Evolutionary conservation across 2,329 filamentous ascomycete species (phyloP).

Genomic region (Sarocladiaceae sp.): DNA sequence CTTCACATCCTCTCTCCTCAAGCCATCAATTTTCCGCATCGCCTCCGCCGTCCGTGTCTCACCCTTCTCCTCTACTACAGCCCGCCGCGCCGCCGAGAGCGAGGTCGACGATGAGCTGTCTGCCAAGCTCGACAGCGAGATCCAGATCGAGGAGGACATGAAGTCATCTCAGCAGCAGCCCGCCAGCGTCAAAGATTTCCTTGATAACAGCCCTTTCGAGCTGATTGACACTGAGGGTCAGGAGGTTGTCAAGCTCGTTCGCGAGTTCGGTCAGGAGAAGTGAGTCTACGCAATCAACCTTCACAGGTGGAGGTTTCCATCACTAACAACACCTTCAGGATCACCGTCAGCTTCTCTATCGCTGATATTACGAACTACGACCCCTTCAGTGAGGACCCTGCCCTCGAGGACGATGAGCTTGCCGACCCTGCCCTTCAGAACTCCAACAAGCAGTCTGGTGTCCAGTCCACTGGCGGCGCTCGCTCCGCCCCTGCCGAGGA

Average conservation of each 20-base stretch:
- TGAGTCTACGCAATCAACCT: conserved; percentile 36
- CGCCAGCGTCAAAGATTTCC: conserved; percentile 76
- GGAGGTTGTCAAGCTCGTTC: conserved; percentile 80
- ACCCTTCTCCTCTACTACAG: conserved; percentile 36
- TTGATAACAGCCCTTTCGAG: conserved; percentile 80
- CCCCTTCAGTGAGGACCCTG: conserved; percentile 30
- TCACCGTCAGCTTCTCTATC: conserved; percentile 38
- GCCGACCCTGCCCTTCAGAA: conserved; percentile 37
- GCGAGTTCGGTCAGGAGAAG: conserved; percentile 84
- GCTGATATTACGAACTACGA: conserved; percentile 34
- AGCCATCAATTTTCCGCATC: conserved; percentile 15
- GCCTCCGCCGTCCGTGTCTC: conserved; percentile 40
- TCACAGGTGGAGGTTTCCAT: neutral
- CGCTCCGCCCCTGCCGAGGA: conserved; percentile 47
- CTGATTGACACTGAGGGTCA: conserved; percentile 75
- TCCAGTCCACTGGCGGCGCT: conserved; percentile 43
- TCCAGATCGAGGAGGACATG: conserved; percentile 77
- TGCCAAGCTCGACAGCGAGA: conserved; percentile 78
- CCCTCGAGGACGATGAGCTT: conserved; percentile 32
- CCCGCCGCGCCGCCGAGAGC: conserved; percentile 32
- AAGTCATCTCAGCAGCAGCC: conserved; percentile 66
- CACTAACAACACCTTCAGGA: conserved; percentile 21
- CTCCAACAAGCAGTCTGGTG: conserved; percentile 47
- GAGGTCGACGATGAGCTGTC: conserved; percentile 73
- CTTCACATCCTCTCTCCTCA: conserved; percentile 28